phyloP scores from a whole-genome alignment of 352 stramenopile genomes.

The Phytophthora citricola region DNA sequence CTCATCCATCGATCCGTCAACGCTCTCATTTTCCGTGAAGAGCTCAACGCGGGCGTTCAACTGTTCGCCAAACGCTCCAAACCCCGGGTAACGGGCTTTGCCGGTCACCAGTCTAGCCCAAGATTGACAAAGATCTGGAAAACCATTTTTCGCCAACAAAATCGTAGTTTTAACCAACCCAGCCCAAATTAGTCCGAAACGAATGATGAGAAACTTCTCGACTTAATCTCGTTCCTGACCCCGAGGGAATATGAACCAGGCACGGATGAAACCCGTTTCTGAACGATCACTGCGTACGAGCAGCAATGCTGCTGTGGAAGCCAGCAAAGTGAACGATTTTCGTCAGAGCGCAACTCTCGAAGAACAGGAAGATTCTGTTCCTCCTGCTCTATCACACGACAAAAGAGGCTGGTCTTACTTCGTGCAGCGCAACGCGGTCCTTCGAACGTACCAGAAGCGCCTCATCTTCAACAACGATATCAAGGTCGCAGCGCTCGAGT shows the following conservation, averaged over 20 bases:
- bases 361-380: slow-evolving; percentile 13
- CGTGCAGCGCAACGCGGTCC: slow-evolving; percentile 31
- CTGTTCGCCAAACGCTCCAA: slow-evolving; percentile 35
- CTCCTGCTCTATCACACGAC: slow-evolving; percentile 3
- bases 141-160: background rate
- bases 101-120: slow-evolving; percentile 1
- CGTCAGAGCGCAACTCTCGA: slow-evolving; percentile 12
- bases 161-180: background rate
- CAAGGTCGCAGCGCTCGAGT: slow-evolving; percentile 47
- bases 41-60: slow-evolving; percentile 55
- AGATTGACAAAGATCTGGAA: background rate
- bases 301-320: slow-evolving; percentile 2
- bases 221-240: background rate
- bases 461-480: slow-evolving; percentile 48
- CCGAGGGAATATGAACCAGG: slow-evolving; percentile 4
- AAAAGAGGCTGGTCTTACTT: slow-evolving; percentile 35
- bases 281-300: slow-evolving; percentile 13
- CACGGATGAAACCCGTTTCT: slow-evolving; percentile 4
- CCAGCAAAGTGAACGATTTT: slow-evolving; percentile 18
- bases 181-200: slow-evolving; percentile 22
- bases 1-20: slow-evolving; percentile 62
- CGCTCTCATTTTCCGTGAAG: slow-evolving; percentile 53
- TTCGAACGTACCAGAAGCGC: slow-evolving; percentile 51
- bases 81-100: slow-evolving; percentile 4
- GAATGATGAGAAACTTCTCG: background rate